Evolutionary conservation across 2,329 filamentous ascomycete genomes (phyloP).

Genomic region (Fusarium sp.): DNA sequence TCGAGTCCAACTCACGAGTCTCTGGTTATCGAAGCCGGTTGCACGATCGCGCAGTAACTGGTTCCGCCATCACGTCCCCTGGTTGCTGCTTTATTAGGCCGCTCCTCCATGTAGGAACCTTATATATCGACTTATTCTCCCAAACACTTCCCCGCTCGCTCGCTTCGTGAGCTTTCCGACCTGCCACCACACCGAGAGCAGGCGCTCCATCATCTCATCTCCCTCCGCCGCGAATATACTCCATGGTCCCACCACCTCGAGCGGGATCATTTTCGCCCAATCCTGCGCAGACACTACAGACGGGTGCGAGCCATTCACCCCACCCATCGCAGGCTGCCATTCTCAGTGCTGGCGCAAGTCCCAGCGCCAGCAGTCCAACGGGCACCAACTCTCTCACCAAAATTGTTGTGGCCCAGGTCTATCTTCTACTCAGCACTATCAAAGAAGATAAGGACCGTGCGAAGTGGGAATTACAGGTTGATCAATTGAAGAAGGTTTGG

Average conservation of each 20-base stretch:
- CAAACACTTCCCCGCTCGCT: slow-evolving; percentile 46
- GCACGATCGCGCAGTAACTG: slow-evolving; percentile 40
- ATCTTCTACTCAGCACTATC: slow-evolving; percentile 91
- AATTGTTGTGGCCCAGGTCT: slow-evolving; percentile 95
- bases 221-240: slow-evolving; percentile 53
- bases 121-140: slow-evolving; percentile 42
- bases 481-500: slow-evolving; percentile 88
- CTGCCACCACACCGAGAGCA: slow-evolving; percentile 53
- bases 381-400: slow-evolving; percentile 80
- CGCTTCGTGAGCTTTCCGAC: slow-evolving; percentile 49
- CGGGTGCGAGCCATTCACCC: slow-evolving; percentile 66
- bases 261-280: slow-evolving; percentile 74
- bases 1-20: slow-evolving; percentile 41
- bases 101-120: slow-evolving; percentile 53
- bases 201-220: slow-evolving; percentile 50
- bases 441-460: slow-evolving; percentile 91
- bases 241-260: slow-evolving; percentile 71
- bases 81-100: slow-evolving; percentile 25
- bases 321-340: slow-evolving; percentile 68
- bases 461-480: slow-evolving; percentile 93
- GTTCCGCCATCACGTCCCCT: slow-evolving; percentile 25
- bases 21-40: slow-evolving; percentile 31
- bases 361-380: slow-evolving; percentile 71
- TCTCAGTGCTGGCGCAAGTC: slow-evolving; percentile 70
- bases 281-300: slow-evolving; percentile 68